These are phyloP conservation scores for Alternaria triticimaculans DNA, from an alignment of 2,329 filamentous ascomycete genomes.

Conservation along the genomic window DNA sequence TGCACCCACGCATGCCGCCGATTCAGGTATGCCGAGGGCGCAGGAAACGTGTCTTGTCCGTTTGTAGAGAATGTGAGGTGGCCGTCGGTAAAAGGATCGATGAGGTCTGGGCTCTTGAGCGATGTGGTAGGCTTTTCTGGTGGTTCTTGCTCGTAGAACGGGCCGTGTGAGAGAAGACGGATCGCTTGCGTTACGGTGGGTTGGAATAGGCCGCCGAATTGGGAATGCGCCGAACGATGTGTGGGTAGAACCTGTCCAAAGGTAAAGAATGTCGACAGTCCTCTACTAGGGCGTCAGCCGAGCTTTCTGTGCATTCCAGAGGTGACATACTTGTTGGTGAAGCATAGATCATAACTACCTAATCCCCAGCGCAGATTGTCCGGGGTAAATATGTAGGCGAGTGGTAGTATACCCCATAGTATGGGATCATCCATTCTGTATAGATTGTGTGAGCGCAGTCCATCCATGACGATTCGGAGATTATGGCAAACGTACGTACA, in stretches of 20 bases:
- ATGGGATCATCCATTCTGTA: constrained; percentile 88
- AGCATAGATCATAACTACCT: constrained; percentile 95
- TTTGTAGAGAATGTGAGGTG: constrained; percentile 70
- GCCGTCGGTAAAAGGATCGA: constrained; percentile 63
- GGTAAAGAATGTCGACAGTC: constrained; percentile 79
- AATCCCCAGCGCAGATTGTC: constrained; percentile 85
- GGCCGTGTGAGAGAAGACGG: constrained; percentile 73
- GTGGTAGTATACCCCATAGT: constrained; percentile 87
- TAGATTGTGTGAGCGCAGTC: constrained; percentile 19
- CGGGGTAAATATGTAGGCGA: constrained; percentile 73
- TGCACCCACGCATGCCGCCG: constrained; percentile 87
- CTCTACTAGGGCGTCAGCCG: constrained; percentile 55
- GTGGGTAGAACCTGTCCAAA: constrained; percentile 90
- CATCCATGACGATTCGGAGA: constrained; percentile 5
- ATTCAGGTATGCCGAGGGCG: constrained; percentile 73
- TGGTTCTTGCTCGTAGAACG: constrained; percentile 49
- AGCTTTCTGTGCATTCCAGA: neutral
- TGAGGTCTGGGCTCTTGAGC: constrained; percentile 40
- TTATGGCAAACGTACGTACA: constrained; percentile 67
- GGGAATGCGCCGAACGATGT: constrained; percentile 79
- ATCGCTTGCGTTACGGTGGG: constrained; percentile 87
- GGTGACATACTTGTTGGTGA: constrained; percentile 74
- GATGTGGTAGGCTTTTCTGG: constrained; percentile 32
- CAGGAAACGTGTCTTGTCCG: constrained; percentile 68
- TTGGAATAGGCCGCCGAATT: constrained; percentile 85